These are phyloP conservation scores for Lepidium africanum DNA, from an alignment of 345 rosid genomes.

Conservation along the genomic window DNA sequence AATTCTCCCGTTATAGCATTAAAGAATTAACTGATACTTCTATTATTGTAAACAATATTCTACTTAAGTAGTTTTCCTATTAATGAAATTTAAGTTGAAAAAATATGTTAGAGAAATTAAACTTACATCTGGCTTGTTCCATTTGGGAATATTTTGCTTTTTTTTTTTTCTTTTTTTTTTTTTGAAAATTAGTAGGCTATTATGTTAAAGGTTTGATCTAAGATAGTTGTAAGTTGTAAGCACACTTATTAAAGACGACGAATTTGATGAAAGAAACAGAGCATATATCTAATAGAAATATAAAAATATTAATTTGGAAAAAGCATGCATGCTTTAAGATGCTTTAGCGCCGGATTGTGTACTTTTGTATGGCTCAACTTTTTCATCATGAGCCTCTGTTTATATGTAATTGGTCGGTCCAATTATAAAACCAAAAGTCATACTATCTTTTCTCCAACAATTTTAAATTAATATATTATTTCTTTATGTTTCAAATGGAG, in stretches of 20 bases:
- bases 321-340: constrained; percentile 29
- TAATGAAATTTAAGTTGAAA: no score
- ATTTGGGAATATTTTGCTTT: neutral
- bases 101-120: no score
- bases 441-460: neutral
- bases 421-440: neutral
- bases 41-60: no score
- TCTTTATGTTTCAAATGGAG: neutral
- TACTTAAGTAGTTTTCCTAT: no score
- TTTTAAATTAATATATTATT: neutral
- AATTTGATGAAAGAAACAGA: neutral
- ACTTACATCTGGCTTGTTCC: no score
- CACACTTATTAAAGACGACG: neutral
- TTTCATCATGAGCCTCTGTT: constrained; percentile 21
- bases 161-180: neutral
- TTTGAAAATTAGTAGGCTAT: no score
- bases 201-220: no score
- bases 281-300: neutral
- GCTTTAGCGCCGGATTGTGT: constrained; percentile 29
- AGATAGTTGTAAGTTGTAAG: no score
- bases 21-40: no score
- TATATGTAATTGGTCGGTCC: constrained; percentile 14
- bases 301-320: neutral
- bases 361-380: neutral
- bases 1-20: no score